A percentile compares a stretch with the other conserved stretches of the same genome.
Evolutionary conservation across 257 asterid species (phyloP).

Genomic region (Solanum dulcamara): DNA sequence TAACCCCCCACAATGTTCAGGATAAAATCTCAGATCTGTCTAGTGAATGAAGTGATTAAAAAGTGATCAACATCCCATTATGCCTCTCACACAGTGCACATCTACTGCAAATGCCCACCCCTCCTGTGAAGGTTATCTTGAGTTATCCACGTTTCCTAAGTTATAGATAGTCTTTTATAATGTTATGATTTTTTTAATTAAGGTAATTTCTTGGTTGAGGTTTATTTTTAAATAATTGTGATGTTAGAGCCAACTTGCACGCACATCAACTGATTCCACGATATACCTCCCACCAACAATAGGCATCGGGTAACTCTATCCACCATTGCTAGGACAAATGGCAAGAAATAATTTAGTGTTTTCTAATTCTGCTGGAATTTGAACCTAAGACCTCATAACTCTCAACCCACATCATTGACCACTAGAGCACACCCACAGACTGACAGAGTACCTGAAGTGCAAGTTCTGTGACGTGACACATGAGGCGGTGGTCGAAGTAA

Average conservation of each 20-base stretch:
- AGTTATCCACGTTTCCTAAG: not conserved
- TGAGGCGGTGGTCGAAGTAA: not conserved
- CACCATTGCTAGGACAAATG: not conserved
- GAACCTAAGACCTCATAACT: not conserved
- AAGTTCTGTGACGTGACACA: not conserved
- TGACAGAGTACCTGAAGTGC: not conserved
- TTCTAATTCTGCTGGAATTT: not conserved
- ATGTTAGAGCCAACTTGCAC: not conserved
- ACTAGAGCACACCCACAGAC: not conserved
- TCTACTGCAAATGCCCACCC: not conserved
- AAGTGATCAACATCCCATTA: not conserved
- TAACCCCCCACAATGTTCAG: not conserved
- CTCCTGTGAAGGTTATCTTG: not conserved
- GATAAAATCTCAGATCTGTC: not conserved
- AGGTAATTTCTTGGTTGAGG: not conserved
- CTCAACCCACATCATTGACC: not conserved
- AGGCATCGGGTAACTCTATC: not conserved
- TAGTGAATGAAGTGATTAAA: not conserved
- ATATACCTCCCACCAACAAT: not conserved
- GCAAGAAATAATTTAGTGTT: not conserved
- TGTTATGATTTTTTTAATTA: not conserved
- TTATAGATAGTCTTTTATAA: not conserved
- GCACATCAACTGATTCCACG: not conserved
- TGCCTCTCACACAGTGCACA: not conserved
- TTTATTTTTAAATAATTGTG: not conserved